Base-by-base conservation (phyloP, 495 filamentous ascomycete genomes). In the Schizothecium vesticola region DNA sequence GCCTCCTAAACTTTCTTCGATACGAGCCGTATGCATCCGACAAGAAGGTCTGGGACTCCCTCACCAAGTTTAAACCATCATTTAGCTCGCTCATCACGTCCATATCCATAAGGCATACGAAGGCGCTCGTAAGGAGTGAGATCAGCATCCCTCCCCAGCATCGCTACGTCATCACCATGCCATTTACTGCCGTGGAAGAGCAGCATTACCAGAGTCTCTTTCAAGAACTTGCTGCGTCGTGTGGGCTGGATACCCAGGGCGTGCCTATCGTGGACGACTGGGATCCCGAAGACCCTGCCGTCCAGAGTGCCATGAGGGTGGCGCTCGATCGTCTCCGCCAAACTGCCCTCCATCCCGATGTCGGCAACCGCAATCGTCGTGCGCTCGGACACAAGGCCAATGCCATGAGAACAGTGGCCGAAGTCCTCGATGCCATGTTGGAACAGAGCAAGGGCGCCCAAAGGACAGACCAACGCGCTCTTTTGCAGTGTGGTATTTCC, bases 391-490 rank as follows among this genome's bases (percentile, higher is more conserved):
- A 82, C 23, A 86, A 80, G 29, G 83, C 83, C 65, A 90, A 86
- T 0, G 88, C 90, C 9, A 77, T 95, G 61, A 82, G 89, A n/a
- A 94, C 93, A 9, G 89, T 97, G 7, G 84, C 86, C 19, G 90
- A 98, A 73, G 92, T 97, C 2, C 80, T 98, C 24, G 88, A 91
- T 56, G 88, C 89, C 4, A 97, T 98, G 94, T 88, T 97, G 67
- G 93, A 97, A 25, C 86, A 92, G 66, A 91, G 88, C 16, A 89
- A 93, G 28, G 78, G 80, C 22, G 70, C 78, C 3, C 84, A 91
- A 22, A 83, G 87, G 26, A 76, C 85, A 0, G 89, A 95, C 63
- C 88, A 96, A 71, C 85, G 93, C 24, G 74, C 77, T 10, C 78
- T 89, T 16, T 80, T 96, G 0, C 73, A 85, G 1, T 82, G 83